These are phyloP conservation scores for Nigrograna mackinnonii DNA, from an alignment of 2,329 filamentous ascomycete species.

Conservation along the genomic window DNA sequence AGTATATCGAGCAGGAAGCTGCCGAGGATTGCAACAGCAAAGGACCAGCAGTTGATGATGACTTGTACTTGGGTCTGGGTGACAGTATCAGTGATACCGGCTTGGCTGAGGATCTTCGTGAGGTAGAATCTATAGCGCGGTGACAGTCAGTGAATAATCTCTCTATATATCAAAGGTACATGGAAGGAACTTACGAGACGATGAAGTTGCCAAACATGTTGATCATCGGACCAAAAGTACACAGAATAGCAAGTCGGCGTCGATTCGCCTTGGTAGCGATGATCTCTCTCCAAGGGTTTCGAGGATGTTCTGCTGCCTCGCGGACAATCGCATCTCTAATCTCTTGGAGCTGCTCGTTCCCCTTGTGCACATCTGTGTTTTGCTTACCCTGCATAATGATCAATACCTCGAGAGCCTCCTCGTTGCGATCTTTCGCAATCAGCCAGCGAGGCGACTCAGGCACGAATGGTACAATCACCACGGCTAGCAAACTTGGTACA, in stretches of 20 bases:
- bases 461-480: not conserved
- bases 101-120: not conserved
- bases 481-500: not conserved
- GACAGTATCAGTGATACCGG: not conserved
- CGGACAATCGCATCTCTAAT: not conserved
- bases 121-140: no score
- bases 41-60: constrained; percentile 42
- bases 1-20: constrained; percentile 35
- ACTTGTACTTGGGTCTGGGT: constrained; percentile 11
- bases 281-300: not conserved
- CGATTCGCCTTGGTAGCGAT: not conserved
- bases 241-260: not conserved
- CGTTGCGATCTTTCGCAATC: not conserved
- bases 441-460: not conserved
- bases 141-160: no score
- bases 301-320: not conserved
- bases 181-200: no score
- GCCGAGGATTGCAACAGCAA: constrained; percentile 34
- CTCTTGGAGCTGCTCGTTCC: not conserved
- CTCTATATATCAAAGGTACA: no score
- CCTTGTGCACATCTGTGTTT: not conserved
- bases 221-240: not conserved
- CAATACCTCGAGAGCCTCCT: not conserved
- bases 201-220: not conserved
- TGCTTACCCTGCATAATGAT: not conserved